A percentile compares a stretch with the other conserved stretches of the same genome.
phyloP scores from a whole-genome alignment of 768 basidiomycete genomes.

The Phallus indusiatus region DNA sequence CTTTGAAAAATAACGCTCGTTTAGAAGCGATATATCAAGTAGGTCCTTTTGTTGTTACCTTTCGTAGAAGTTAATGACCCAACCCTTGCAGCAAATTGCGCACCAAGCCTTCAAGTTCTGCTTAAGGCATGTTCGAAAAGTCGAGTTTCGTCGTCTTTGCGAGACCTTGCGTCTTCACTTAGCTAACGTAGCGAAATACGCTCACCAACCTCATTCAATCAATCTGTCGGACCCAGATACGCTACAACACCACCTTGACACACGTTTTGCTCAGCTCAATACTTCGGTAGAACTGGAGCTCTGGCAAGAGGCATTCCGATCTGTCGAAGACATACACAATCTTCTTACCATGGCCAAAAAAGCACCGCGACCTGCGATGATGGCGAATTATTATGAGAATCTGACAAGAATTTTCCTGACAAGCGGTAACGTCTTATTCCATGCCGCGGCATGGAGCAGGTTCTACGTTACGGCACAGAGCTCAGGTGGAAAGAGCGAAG shows the following conservation, averaged over 20 bases:
- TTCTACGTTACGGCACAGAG: constrained; percentile 67
- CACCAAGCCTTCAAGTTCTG: constrained; percentile 98
- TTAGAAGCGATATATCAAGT: constrained; percentile 93
- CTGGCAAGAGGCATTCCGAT: constrained; percentile 98
- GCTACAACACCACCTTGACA: constrained; percentile 91
- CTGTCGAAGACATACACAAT: constrained; percentile 96
- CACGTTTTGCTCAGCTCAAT: constrained; percentile 92
- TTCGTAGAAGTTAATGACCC: background rate
- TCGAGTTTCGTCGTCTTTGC: constrained; percentile 94
- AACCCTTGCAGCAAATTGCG: constrained; percentile 64
- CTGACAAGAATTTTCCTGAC: constrained; percentile 94
- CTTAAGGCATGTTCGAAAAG: constrained; percentile 84
- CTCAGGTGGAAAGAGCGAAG: constrained; percentile 66
- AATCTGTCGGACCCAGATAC: constrained; percentile 93
- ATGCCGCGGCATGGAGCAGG: constrained; percentile 91
- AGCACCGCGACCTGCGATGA: constrained; percentile 87
- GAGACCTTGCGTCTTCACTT: constrained; percentile 94
- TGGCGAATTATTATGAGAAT: constrained; percentile 99
- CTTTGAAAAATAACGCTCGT: constrained; percentile 90
- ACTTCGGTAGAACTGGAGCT: constrained; percentile 96
- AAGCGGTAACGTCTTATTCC: constrained; percentile 89
- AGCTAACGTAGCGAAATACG: constrained; percentile 88
- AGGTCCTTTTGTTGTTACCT: constrained; percentile 16
- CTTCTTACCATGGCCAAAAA: constrained; percentile 90
- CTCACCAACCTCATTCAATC: constrained; percentile 88